Base-by-base conservation (phyloP, 2,329 filamentous ascomycete species). In the Colletotrichum abscissum region DNA sequence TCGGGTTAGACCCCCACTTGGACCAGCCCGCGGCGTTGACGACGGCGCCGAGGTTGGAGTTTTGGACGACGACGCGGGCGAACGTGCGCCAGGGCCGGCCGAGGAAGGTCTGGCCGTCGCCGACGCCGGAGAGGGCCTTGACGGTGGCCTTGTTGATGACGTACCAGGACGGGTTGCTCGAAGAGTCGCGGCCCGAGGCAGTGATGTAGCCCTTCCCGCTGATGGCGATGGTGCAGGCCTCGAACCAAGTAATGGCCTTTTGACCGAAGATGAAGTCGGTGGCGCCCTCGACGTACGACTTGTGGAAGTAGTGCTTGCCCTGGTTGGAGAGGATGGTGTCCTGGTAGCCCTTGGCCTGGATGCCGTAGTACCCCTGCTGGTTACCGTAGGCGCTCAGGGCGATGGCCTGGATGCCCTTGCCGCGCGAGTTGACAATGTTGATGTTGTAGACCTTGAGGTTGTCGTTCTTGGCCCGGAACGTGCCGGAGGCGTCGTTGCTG, bases 211-310 rank as follows among this genome's bases (percentile, higher is more conserved):
- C 84, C 2, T 81, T 81, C 22, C 80, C 78, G 11, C 86, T 80
- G 63, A 88, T 86, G 55, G 84, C 80, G 74, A 91, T 86, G 57
- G 86, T 84, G 71, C 83, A 84, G 16, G 81, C 76, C 69, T 89
- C 85, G 75, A 91, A 88, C 88, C 88, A 91, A 22, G 85, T 85
- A 7, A 80, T 78, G 3, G 86, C 88, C 35, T 83, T 78, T 78
- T 90, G 87, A 26, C 89, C 89, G 75, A 91, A 91, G 78, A 91
- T 89, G 80, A 89, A 91, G 78, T 91, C 89, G 11, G 87, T 87
- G 1, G 88, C 88, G 49, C 89, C 89, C 74, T 87, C 83, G 75
- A 91, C 89, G 76, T 87, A 86, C 76, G 84, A 85, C 64, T 84
- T 85, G 22, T 84, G 86, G 77, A 89, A 91, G 62, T 90, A 78